Evolutionary conservation across 352 stramenopile genomes (phyloP), one percentile per base, ranked within the genome.

Genomic region (Pythium chondricola): DNA sequence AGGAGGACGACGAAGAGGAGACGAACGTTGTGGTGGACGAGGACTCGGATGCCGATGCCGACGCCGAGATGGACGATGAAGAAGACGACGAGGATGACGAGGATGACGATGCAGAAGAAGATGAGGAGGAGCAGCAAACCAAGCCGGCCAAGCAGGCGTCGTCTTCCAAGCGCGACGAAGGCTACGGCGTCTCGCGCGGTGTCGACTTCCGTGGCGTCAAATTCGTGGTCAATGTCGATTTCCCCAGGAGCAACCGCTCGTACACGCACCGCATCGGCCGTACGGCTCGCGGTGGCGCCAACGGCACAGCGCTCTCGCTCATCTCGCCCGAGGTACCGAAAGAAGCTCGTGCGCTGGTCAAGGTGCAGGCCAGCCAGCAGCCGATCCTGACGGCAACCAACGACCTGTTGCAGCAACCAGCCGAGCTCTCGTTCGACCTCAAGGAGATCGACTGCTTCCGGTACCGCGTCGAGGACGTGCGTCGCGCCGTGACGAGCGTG

Each of bases 141-240:
- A 61, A 64, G 13, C 16, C 41, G 2, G 36, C 22, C 16, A 43
- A 64, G 51, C 31, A 37, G 5, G 61, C 61, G 21, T 69, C 78
- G 24, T 65, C 65, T n/a, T 48, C 63, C 21, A 85, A 88, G 59
- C 72, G 67, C 44, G 93, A 98, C 64, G 75, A 87, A 42, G 77
- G 92, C 36, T 99, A 98, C 67, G 97, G 96, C 27, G 94, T 99
- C 5, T 92, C 92, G 8, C 91, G 97, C 57, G 97, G 97, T 51
- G 83, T 99, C 35, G 97, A 99, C 59, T 99, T 99, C 76, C 84
- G 92, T 27, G 93, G 90, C 51, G 97, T 99, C 26, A 96, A 88
- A 22, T 99, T 98, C 70, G 97, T 99, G 27, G 83, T 99, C 52
- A 99, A 99, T 70, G 93, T 99, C 17, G 96, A 99, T 61, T 97